phyloP scores from a whole-genome alignment of 2,329 filamentous ascomycete species.

The Cercospora sesami region DNA sequence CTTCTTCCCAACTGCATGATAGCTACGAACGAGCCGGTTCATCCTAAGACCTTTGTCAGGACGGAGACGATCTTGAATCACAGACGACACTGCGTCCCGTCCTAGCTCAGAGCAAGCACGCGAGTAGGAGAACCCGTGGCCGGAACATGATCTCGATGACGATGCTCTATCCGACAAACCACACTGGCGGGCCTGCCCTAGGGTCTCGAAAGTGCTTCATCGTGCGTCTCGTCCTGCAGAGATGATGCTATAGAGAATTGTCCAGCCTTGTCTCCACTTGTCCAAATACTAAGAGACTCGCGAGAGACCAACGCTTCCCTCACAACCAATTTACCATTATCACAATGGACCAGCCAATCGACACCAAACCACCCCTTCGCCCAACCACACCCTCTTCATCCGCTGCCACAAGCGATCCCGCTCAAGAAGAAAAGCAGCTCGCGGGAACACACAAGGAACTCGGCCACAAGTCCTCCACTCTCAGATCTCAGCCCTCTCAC shows the following conservation, averaged over 20 bases:
- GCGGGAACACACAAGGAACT: neutral
- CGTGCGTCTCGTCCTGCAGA: neutral
- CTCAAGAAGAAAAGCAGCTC: neutral
- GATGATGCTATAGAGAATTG: neutral
- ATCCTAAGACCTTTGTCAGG: neutral
- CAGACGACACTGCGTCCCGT: neutral
- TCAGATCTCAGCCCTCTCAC: constrained; percentile 6
- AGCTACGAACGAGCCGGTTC: neutral
- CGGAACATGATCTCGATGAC: neutral
- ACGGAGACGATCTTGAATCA: neutral
- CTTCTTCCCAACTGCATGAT: neutral
- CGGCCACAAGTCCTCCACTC: neutral
- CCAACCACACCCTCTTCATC: neutral
- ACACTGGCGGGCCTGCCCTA: neutral
- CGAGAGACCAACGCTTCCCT: neutral
- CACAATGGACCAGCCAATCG: neutral
- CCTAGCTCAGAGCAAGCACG: neutral
- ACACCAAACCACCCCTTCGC: neutral
- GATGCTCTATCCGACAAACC: neutral
- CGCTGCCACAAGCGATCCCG: neutral
- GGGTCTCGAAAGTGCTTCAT: neutral
- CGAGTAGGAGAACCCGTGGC: neutral
- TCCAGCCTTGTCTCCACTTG: neutral
- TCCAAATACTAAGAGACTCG: neutral
- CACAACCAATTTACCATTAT: neutral